Base-by-base conservation (phyloP, 345 rosid genomes). In the Excoecaria cochinchinensis region DNA sequence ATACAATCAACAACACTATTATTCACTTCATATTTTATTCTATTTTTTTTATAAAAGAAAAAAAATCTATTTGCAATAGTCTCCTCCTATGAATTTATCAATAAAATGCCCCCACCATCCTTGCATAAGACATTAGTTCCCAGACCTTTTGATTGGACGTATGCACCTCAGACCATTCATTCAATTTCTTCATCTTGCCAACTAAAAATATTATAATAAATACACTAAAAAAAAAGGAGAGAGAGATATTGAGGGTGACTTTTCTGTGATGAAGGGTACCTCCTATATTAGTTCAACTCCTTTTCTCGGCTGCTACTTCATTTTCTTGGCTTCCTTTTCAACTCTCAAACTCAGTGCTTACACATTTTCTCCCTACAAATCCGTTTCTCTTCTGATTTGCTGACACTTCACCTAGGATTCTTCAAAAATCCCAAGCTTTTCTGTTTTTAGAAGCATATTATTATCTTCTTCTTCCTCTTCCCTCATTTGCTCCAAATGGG, bases 401-500 rank as follows among this genome's bases (percentile, higher is more conserved):
- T 80, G 87, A 84, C 86, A 86, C 42, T 74, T 64, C 53, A 31
- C 87, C 85, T 80, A 61, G 74, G 77, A 82, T 79, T 82, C 77
- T 1, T 8, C 25, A 59, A 24, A 22, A 56, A 56, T 8, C 81
- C 9, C 82, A 67, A 76, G 75, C 44, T 68, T 69, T 63, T 7
- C 79, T 78, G 72, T 78, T 80, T 80, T 47, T 21, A 78, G 82
- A 72, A 79, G 73, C 31, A 5, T 72, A 50, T 60, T 48, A 0
- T 13, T 6, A 0, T 25, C 38, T 42, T 40, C 3, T 15, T 42
- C 4, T 6, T 68, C 47, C 22, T 51, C 38, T 48, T 12, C 25
- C 63, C 71, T 76, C 53, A 51, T 78, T 61, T 75, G 50, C 84
- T 66, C 52, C 57, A 81, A 80, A 94, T 94, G 98, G 98, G 98